Conservation (phyloP, 1,139 yeast genomes). For the Diutina scorzettiae region DNA sequence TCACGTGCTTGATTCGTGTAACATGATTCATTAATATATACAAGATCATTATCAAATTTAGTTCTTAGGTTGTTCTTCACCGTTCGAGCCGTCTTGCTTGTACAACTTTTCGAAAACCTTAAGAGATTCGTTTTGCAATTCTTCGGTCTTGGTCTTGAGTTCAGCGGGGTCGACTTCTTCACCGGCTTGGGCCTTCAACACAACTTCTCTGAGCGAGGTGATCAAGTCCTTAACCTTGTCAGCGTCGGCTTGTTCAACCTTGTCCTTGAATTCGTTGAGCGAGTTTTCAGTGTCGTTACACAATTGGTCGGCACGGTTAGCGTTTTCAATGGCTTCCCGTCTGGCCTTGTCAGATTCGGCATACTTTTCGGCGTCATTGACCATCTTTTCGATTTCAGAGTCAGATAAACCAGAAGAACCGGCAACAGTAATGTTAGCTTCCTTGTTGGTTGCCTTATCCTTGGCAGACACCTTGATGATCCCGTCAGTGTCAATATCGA, state of each 20-base stretch:
- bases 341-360: constrained; percentile 94
- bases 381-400: constrained; percentile 96
- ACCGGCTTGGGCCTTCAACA: constrained; percentile 91
- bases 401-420: constrained; percentile 97
- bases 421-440: constrained; percentile 96
- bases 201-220: constrained; percentile 72
- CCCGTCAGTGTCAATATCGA: constrained; percentile 98
- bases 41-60: not conserved
- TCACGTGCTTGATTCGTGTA: too few relatives aligned
- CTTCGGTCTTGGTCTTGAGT: constrained; percentile 88
- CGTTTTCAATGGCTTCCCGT: constrained; percentile 86
- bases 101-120: constrained; percentile 93
- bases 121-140: constrained; percentile 83
- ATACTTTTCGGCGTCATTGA: constrained; percentile 94
- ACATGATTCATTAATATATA: constrained; percentile 3
- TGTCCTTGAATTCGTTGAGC: constrained; percentile 87
- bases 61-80: constrained; percentile 4
- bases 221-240: constrained; percentile 77
- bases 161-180: constrained; percentile 75
- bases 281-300: constrained; percentile 95
- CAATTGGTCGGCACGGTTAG: constrained; percentile 95
- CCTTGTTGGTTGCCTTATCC: constrained; percentile 97
- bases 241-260: constrained; percentile 77
- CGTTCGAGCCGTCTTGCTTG: constrained; percentile 41
- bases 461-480: constrained; percentile 97